A percentile compares a stretch with the other conserved stretches of the same genome.
phyloP scores from a whole-genome alignment of 345 rosid species.

The Euclidium syriacum region DNA sequence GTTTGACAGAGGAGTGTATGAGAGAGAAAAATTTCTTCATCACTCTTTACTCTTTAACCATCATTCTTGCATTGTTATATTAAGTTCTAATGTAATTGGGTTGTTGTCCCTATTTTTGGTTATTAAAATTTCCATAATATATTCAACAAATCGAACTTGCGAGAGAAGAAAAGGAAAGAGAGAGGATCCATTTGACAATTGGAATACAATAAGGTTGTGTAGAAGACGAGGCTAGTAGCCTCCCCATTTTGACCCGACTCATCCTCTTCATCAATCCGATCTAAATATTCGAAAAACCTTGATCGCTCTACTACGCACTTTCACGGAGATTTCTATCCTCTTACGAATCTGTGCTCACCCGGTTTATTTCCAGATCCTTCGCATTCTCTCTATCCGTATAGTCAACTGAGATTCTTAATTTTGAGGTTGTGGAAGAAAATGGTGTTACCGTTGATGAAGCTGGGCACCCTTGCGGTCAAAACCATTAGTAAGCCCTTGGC shows the following conservation, averaged over 20 bases:
- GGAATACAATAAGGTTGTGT: neutral
- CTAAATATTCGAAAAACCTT: neutral
- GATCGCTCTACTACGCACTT: neutral
- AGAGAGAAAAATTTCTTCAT: too few species aligned
- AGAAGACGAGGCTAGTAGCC: neutral
- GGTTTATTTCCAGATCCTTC: neutral
- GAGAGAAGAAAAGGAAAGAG: slow-evolving; percentile 5
- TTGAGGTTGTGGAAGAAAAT: slow-evolving; percentile 20
- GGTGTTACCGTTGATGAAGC: slow-evolving; percentile 68
- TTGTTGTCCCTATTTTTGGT: too few species aligned
- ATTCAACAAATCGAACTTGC: neutral
- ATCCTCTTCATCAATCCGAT: slow-evolving; percentile 1
- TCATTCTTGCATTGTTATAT: too few species aligned
- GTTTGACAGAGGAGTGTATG: too few species aligned
- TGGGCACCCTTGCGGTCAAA: slow-evolving; percentile 64
- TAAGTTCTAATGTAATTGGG: too few species aligned
- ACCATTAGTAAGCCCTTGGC: slow-evolving; percentile 80
- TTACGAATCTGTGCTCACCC: neutral
- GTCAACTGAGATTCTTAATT: slow-evolving; percentile 1
- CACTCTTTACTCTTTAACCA: too few species aligned
- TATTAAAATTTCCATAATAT: too few species aligned
- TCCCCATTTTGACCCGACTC: neutral
- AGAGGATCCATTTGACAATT: neutral
- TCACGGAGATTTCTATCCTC: neutral
- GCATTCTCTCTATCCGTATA: neutral